phyloP scores from a whole-genome alignment of 2,329 filamentous ascomycete species.

The Elsinoe arachidis region DNA sequence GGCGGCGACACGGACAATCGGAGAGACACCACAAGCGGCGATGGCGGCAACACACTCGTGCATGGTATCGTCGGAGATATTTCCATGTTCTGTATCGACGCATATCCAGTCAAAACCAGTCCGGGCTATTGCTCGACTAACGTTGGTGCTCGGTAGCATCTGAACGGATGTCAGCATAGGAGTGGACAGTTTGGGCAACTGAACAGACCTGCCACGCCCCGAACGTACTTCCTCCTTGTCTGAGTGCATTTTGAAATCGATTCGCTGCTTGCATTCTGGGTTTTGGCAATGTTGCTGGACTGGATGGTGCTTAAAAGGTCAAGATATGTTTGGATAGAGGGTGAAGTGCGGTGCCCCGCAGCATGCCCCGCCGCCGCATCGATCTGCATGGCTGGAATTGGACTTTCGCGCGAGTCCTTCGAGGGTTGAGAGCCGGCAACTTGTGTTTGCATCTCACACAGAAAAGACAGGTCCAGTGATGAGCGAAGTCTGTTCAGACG shows the following conservation, averaged over 20 bases:
- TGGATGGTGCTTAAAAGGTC: background rate
- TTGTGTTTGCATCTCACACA: background rate
- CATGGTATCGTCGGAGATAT: constrained; percentile 47
- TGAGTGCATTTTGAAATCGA: constrained; percentile 43
- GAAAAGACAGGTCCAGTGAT: background rate
- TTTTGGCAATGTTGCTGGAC: background rate
- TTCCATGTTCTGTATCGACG: constrained; percentile 49
- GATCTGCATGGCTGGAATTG: constrained; percentile 11
- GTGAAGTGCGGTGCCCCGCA: background rate
- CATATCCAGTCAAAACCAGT: constrained; percentile 47
- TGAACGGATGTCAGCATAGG: constrained; percentile 15
- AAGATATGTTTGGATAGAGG: background rate
- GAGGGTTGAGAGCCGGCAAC: too few relatives aligned
- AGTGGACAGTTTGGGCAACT: too few relatives aligned
- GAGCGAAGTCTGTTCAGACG: background rate
- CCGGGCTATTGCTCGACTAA: constrained; percentile 44
- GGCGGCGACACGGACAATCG: constrained; percentile 42
- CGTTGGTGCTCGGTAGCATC: constrained; percentile 47
- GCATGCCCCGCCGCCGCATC: background rate
- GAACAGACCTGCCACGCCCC: constrained; percentile 49
- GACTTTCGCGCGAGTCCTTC: background rate
- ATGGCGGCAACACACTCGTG: constrained; percentile 47
- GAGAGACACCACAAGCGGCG: constrained; percentile 35
- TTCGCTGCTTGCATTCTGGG: constrained; percentile 31
- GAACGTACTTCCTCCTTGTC: constrained; percentile 42